Evolutionary conservation across 176 grass and related monocot genomes (phyloP).

Genomic region (Olyra latifolia): DNA sequence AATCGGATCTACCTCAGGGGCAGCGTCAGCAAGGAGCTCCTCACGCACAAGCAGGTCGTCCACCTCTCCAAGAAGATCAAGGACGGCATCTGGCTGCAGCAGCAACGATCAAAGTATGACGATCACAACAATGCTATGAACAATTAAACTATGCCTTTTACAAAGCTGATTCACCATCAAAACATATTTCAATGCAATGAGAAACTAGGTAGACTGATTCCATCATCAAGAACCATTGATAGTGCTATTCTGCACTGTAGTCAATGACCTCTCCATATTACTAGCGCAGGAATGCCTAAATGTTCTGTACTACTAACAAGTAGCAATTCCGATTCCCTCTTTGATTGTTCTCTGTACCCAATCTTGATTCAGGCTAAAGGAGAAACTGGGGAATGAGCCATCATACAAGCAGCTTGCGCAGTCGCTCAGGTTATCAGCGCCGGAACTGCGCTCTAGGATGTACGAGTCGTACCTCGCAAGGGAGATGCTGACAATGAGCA

Average conservation of each 20-base stretch:
- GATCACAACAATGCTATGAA: neutral
- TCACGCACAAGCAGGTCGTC: constrained; percentile 89
- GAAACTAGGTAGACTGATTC: neutral
- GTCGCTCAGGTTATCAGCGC: constrained; percentile 57
- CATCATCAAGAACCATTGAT: neutral
- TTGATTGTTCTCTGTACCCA: neutral
- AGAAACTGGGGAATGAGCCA: constrained; percentile 82
- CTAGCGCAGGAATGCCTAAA: neutral
- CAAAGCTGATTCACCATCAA: neutral
- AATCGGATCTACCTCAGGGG: constrained; percentile 77
- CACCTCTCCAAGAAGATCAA: constrained; percentile 95
- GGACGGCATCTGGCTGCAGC: constrained; percentile 67
- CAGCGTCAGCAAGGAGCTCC: constrained; percentile 68
- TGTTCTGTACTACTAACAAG: neutral
- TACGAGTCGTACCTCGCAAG: constrained; percentile 72
- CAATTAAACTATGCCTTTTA: neutral
- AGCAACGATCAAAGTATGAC: constrained; percentile 71
- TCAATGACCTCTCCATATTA: neutral
- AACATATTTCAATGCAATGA: neutral
- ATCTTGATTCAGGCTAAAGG: constrained; percentile 60
- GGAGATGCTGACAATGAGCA: constrained; percentile 91
- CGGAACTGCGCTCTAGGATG: constrained; percentile 64
- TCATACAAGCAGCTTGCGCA: constrained; percentile 69
- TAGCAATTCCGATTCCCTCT: neutral
- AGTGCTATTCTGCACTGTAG: neutral